Evolutionary conservation across 2,329 filamentous ascomycete genomes (phyloP).

Genomic region (Gaeumannomyces tritici): DNA sequence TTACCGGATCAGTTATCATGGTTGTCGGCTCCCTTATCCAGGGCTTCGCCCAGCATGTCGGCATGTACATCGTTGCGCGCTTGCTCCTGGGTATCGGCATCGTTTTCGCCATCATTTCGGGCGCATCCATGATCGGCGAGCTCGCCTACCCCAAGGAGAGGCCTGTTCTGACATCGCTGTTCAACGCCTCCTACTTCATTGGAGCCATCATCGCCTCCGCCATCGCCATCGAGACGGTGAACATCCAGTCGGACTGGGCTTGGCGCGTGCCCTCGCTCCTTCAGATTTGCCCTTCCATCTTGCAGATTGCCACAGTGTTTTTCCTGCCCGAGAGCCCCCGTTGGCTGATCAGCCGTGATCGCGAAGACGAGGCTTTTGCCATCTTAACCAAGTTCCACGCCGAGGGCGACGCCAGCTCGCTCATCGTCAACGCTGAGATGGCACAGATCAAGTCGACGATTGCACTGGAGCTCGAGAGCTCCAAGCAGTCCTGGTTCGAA

Average conservation of each 20-base stretch:
- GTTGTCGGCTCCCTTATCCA: conserved; percentile 42
- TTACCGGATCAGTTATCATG: conserved; percentile 42
- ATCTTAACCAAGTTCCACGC: conserved; percentile 9
- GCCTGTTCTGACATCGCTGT: conserved; percentile 46
- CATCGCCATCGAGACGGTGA: conserved; percentile 37
- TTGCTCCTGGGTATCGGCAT: conserved; percentile 54
- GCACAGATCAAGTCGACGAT: conserved; percentile 6
- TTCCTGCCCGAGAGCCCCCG: conserved; percentile 9
- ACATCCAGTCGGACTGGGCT: conserved; percentile 22
- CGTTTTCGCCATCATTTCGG: conserved; percentile 48
- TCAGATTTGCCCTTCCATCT: conserved; percentile 18
- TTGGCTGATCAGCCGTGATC: conserved; percentile 8
- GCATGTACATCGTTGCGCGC: conserved; percentile 51
- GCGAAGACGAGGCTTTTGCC: conserved; percentile 6
- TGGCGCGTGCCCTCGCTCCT: conserved; percentile 31
- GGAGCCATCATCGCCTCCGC: conserved; percentile 39
- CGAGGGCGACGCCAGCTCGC: conserved; percentile 5
- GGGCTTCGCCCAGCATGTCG: conserved; percentile 31
- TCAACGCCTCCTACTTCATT: conserved; percentile 44
- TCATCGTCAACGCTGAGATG: conserved; percentile 7
- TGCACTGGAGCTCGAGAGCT: conserved; percentile 5
- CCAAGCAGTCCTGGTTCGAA: conserved; percentile 4
- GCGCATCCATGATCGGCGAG: conserved; percentile 49
- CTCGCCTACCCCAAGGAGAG: conserved; percentile 52
- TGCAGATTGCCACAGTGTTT: conserved; percentile 7